Base-by-base conservation (phyloP, 352 stramenopile species). In the Detonula confervacea region DNA sequence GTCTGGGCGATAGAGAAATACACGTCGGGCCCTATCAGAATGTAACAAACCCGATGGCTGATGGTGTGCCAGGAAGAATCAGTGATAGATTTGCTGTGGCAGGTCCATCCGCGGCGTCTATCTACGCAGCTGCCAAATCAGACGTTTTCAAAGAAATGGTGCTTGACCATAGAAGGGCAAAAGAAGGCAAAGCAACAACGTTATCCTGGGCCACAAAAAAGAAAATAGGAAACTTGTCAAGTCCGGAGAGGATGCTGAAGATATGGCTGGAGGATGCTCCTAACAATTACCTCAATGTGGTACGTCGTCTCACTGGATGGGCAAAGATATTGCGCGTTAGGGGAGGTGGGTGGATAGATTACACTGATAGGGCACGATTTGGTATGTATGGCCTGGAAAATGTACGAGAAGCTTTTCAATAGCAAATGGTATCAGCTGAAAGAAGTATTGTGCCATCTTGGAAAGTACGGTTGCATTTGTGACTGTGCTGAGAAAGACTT, bases 111-210 rank as follows among this genome's bases (percentile, higher is more conserved):
- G 55, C 55, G 4, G 55, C 55, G 27, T 37, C 39, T 25, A 46
- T 27, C 14, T 64, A 64, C 27, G 55, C 55, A 1, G 6, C 6
- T 5, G 49, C 49, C 14, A 57, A 57, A 29, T 57, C 49, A 9
- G 49, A 57, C 14, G 49, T 16, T 11, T 57, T 57, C 14, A 6
- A 16, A 9, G 49, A 57, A 29, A 57, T 57, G 49, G 16, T 57
- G 16, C 14, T 57, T 11, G 49, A 57, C 16, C 49, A 16, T 16
- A 42, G 35, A 12, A 42, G 12, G 5, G 12, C 5, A 12, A 42
- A 42, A 42, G 35, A 12, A 12, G 12, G 12, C 12, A 42, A 12
- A 42, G 35, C 5, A 42, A 42, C 5, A 5, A 42, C 5, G 12
- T 12, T 42, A 42, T 12, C 5, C 5, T 42, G 12, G 5, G 12